Conservation (phyloP, 371 early-diverging fungal genomes). For the Mortierella sp. region DNA sequence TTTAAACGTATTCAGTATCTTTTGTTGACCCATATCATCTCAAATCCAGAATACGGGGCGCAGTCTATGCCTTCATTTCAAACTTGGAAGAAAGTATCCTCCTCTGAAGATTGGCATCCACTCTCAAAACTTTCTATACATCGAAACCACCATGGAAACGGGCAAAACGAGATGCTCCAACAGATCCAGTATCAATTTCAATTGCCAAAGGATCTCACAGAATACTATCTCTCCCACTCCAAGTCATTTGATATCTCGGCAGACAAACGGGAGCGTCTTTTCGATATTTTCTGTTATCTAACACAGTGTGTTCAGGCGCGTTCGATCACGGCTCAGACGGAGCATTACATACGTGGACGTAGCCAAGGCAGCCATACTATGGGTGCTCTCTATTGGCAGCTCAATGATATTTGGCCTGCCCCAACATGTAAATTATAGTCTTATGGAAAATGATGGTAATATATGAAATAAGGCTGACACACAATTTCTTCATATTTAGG, state of each 20-base stretch:
- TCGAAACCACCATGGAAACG: slow-evolving; percentile 53
- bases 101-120: slow-evolving; percentile 46
- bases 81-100: slow-evolving; percentile 18
- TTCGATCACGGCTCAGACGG: slow-evolving; percentile 40
- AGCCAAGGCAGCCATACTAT: slow-evolving; percentile 21
- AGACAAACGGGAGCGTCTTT: slow-evolving; percentile 8
- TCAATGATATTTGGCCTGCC: slow-evolving; percentile 55
- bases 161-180: slow-evolving; percentile 43
- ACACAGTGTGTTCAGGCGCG: slow-evolving; percentile 45
- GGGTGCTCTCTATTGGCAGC: slow-evolving; percentile 56
- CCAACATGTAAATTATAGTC: slow-evolving; percentile 38
- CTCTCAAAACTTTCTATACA: slow-evolving; percentile 34
- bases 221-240: slow-evolving; percentile 23
- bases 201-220: slow-evolving; percentile 19
- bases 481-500: slow-evolving; percentile 12
- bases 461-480: too few species aligned
- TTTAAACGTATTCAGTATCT: too few species aligned
- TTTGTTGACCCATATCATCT: background rate
- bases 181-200: slow-evolving; percentile 46
- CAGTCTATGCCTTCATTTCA: slow-evolving; percentile 49
- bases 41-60: slow-evolving; percentile 41
- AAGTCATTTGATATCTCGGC: background rate
- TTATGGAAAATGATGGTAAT: background rate
- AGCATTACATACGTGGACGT: slow-evolving; percentile 40
- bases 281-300: slow-evolving; percentile 43